These are phyloP conservation scores for Arxiozyma heterogenica DNA, from an alignment of 1,139 yeast genomes.

Conservation along the genomic window DNA sequence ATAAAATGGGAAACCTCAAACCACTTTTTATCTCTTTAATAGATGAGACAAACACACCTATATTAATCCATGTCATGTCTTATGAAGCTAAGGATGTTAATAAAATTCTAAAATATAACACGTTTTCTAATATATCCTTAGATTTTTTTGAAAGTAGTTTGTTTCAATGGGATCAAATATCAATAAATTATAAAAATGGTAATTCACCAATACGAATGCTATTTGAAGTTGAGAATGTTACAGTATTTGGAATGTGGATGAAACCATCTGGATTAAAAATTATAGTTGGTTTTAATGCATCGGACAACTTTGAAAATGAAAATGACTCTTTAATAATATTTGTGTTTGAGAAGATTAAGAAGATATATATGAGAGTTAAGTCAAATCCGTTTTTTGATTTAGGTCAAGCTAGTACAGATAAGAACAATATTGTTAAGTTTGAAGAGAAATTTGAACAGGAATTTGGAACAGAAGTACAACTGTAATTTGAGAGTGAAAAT, in stretches of 20 bases:
- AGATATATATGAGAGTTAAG: slow-evolving; percentile 19
- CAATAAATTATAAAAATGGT: slow-evolving; percentile 7
- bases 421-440: slow-evolving; percentile 5
- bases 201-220: slow-evolving; percentile 16
- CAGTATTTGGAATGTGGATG: slow-evolving; percentile 25
- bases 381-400: slow-evolving; percentile 22
- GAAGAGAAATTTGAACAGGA: slow-evolving; percentile 5
- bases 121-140: slow-evolving; percentile 26
- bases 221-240: slow-evolving; percentile 24
- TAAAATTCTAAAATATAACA: slow-evolving; percentile 23
- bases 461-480: not conserved
- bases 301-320: slow-evolving; percentile 13
- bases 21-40: slow-evolving; percentile 25
- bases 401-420: not conserved
- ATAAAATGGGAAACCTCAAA: not conserved
- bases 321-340: slow-evolving; percentile 4
- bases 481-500: not conserved
- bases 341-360: slow-evolving; percentile 21
- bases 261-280: slow-evolving; percentile 25
- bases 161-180: slow-evolving; percentile 15
- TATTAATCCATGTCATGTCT: slow-evolving; percentile 20
- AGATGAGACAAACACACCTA: slow-evolving; percentile 20
- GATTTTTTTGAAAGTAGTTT: slow-evolving; percentile 28
- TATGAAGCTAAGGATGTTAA: slow-evolving; percentile 15
- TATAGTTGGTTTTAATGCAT: slow-evolving; percentile 21